Evolutionary conservation across 2,329 filamentous ascomycete genomes (phyloP).

Genomic region (Aspergillus aculeatinus): DNA sequence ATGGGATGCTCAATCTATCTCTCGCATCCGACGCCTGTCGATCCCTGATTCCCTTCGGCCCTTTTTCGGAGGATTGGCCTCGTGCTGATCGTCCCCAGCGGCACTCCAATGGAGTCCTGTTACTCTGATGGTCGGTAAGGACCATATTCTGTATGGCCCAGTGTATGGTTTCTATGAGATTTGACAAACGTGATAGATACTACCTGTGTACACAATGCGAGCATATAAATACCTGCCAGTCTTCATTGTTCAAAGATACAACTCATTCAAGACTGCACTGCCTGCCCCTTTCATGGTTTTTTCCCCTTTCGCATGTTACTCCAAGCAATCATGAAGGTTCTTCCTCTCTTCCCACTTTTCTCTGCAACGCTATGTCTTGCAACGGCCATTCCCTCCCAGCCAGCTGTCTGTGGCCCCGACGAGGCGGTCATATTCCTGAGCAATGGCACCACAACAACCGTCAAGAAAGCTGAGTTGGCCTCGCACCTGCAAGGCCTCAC

Average conservation of each 20-base stretch:
- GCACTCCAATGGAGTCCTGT: not conserved
- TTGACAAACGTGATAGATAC: too few relatives aligned
- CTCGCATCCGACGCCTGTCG: not conserved
- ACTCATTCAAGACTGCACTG: not conserved
- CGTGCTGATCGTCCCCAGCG: not conserved
- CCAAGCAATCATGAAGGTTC: not conserved
- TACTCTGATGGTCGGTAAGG: not conserved
- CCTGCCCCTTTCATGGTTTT: not conserved
- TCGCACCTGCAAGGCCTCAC: conserved; percentile 9
- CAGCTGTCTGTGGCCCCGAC: conserved; percentile 1
- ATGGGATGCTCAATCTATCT: not conserved
- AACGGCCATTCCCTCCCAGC: not conserved
- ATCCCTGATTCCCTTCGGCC: conserved; percentile 1
- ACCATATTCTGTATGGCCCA: too few relatives aligned
- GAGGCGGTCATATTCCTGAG: conserved; percentile 11
- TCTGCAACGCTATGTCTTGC: conserved; percentile 2
- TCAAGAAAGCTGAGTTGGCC: conserved; percentile 13
- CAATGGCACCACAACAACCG: conserved; percentile 14
- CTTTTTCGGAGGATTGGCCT: not conserved
- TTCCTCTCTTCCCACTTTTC: not conserved
- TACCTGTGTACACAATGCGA: not conserved
- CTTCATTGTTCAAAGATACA: not conserved
- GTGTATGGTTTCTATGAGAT: too few relatives aligned
- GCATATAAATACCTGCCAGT: not conserved
- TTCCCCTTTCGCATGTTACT: not conserved